phyloP scores from a whole-genome alignment of 345 rosid genomes.

The Lumnitzera littorea region DNA sequence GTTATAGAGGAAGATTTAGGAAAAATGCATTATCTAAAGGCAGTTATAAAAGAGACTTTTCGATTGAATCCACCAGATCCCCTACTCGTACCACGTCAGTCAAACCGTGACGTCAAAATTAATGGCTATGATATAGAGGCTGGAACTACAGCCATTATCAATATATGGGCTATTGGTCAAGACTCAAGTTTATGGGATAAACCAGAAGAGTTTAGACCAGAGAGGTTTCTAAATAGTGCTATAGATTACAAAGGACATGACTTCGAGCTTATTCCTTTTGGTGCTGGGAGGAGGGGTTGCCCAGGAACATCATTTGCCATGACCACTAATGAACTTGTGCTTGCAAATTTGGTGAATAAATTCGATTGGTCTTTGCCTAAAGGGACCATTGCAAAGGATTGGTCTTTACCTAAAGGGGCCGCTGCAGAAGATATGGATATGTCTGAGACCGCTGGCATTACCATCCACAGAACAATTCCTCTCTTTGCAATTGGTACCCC shows the following conservation, averaged over 20 bases:
- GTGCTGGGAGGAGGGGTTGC: conserved; percentile 25
- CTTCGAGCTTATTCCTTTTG: conserved; percentile 9
- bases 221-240: conserved; percentile 21
- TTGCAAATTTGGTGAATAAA: conserved; percentile 23
- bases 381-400: conserved; percentile 18
- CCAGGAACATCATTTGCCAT: conserved; percentile 21
- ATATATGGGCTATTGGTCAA: conserved; percentile 31
- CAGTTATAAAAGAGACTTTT: conserved; percentile 31
- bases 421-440: conserved; percentile 11
- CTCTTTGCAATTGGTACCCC: conserved; percentile 21
- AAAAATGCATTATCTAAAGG: conserved; percentile 3
- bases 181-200: conserved; percentile 20
- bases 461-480: conserved; percentile 22
- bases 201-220: conserved; percentile 27
- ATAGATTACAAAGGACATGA: conserved; percentile 26
- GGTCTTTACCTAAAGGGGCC: too few species aligned
- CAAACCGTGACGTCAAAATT: conserved; percentile 20
- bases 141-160: conserved; percentile 17
- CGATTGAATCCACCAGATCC: conserved; percentile 34
- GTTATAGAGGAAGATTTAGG: conserved; percentile 10
- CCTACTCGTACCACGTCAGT: conserved; percentile 18
- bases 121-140: conserved; percentile 19
- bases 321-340: conserved; percentile 7
- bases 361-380: conserved; percentile 28
- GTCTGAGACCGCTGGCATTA: conserved; percentile 16